phyloP scores from a whole-genome alignment of 2,329 filamentous ascomycete genomes.

The Aspergillus oerlinghausenensis region DNA sequence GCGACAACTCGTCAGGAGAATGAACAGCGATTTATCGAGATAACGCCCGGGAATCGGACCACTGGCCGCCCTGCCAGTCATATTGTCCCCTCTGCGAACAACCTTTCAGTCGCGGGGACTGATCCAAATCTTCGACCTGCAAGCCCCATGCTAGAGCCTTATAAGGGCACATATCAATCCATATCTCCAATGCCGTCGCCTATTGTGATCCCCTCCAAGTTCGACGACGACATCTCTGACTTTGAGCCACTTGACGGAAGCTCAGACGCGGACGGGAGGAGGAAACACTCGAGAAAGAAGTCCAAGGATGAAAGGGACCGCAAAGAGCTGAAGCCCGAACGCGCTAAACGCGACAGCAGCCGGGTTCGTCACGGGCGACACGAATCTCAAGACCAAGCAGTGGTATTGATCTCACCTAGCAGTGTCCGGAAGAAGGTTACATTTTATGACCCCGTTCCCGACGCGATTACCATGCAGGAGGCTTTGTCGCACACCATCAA shows the following conservation, averaged over 20 bases:
- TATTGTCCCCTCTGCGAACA: constrained; percentile 38
- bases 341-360: constrained; percentile 18
- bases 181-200: constrained; percentile 93
- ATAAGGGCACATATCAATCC: constrained; percentile 89
- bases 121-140: constrained; percentile 55
- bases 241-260: constrained; percentile 41
- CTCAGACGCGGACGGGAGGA: constrained; percentile 24
- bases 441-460: constrained; percentile 80
- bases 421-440: constrained; percentile 57
- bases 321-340: constrained; percentile 25
- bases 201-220: constrained; percentile 54
- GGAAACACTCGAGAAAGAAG: constrained; percentile 23
- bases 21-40: constrained; percentile 31
- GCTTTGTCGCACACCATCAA: constrained; percentile 65
- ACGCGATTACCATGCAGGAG: constrained; percentile 70
- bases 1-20: constrained; percentile 20
- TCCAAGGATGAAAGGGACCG: constrained; percentile 29
- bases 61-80: constrained; percentile 27
- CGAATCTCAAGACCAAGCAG: constrained; percentile 34
- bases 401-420: constrained; percentile 42
- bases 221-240: constrained; percentile 52
- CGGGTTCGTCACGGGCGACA: constrained; percentile 23
- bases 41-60: constrained; percentile 26
- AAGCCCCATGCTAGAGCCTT: constrained; percentile 85
- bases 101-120: constrained; percentile 32